Conservation (phyloP, 306 rosid species). For the Dryas octopetala region DNA sequence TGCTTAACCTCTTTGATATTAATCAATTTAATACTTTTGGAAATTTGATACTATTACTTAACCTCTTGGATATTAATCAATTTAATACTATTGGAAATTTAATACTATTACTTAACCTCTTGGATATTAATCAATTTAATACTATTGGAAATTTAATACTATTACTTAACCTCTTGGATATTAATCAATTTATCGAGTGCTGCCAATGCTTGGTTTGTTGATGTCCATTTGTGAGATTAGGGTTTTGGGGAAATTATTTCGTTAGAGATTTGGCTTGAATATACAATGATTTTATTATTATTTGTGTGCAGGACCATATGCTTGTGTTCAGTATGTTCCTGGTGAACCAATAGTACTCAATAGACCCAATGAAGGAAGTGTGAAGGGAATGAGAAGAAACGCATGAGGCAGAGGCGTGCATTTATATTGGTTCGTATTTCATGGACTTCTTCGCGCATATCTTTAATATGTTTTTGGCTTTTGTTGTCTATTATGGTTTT, state of each 20-base stretch:
- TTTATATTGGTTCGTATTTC: constrained; percentile 66
- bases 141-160: too few relatives aligned
- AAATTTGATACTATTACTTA: too few relatives aligned
- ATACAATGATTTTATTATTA: background rate
- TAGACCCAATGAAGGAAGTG: constrained; percentile 85
- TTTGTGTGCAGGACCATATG: constrained; percentile 65
- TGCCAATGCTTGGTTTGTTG: background rate
- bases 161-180: too few relatives aligned
- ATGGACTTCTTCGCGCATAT: background rate
- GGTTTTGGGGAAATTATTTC: background rate
- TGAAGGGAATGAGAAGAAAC: constrained; percentile 91
- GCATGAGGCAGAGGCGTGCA: constrained; percentile 70
- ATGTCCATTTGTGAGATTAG: background rate
- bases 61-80: too few relatives aligned
- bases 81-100: too few relatives aligned
- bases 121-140: too few relatives aligned
- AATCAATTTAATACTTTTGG: too few relatives aligned
- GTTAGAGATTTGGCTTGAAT: background rate
- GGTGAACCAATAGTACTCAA: constrained; percentile 71
- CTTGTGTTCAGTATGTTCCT: constrained; percentile 68
- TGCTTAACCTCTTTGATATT: too few relatives aligned
- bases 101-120: too few relatives aligned
- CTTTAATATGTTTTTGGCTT: background rate
- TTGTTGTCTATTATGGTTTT: background rate
- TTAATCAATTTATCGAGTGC: too few relatives aligned